phyloP scores from a whole-genome alignment of 2,329 filamentous ascomycete species.

The Nemania diffusa region DNA sequence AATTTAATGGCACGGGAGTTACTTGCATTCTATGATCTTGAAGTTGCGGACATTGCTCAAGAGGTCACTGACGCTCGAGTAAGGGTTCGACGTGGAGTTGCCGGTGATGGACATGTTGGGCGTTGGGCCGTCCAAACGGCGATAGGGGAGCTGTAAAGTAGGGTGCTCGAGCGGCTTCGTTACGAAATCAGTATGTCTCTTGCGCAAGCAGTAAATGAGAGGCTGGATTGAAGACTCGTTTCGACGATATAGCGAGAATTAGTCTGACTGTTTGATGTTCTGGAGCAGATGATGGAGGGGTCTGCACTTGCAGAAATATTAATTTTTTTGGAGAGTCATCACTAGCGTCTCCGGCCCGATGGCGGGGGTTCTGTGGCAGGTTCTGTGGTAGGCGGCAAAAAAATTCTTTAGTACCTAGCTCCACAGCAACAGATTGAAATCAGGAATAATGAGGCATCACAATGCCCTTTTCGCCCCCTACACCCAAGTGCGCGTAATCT shows the following conservation, averaged over 20 bases:
- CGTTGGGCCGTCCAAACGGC: conserved; percentile 19
- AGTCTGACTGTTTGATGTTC: conserved; percentile 10
- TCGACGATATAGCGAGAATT: conserved; percentile 7
- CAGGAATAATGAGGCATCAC: neutral
- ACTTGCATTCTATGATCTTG: conserved; percentile 54
- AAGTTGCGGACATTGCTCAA: conserved; percentile 44
- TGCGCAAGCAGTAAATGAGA: neutral
- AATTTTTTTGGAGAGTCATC: conserved; percentile 10
- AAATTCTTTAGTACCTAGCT: neutral
- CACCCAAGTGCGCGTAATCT: neutral
- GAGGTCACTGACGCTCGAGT: conserved; percentile 36
- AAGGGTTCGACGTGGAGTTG: conserved; percentile 25
- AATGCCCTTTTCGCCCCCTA: neutral
- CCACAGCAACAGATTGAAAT: neutral
- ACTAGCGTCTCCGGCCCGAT: conserved; percentile 9
- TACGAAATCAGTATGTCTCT: conserved; percentile 19
- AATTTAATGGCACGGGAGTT: conserved; percentile 63
- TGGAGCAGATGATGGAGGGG: conserved; percentile 9
- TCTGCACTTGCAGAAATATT: conserved; percentile 10
- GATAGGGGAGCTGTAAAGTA: conserved; percentile 14
- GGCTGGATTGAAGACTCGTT: conserved; percentile 8
- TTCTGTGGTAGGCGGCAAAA: neutral
- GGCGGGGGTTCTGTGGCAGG: conserved; percentile 3
- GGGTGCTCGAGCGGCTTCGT: conserved; percentile 14
- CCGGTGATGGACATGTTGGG: conserved; percentile 24